Percentiles rank a stretch among this genome's conserved stretches.
These are phyloP conservation scores for Sabuloglossum arenarium DNA, from an alignment of 495 filamentous ascomycete species.

Conservation along the genomic window DNA sequence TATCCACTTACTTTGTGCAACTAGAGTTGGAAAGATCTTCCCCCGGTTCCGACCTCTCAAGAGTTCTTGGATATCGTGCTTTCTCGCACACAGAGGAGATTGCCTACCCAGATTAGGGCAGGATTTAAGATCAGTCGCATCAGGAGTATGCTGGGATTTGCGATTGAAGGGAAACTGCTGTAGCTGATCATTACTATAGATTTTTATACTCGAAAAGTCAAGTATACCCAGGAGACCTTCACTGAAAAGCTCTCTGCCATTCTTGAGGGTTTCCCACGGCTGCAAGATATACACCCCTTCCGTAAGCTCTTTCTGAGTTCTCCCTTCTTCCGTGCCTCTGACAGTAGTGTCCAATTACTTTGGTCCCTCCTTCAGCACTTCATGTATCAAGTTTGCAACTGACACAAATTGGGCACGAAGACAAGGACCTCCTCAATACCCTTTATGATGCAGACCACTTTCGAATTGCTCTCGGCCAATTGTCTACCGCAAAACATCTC, in stretches of 20 bases:
- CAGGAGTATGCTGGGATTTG: constrained; percentile 29
- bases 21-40: constrained; percentile 24
- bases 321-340: not conserved
- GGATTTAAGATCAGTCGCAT: constrained; percentile 97
- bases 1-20: not conserved
- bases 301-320: constrained; percentile 30
- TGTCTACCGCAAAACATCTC: constrained; percentile 86
- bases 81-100: constrained; percentile 75
- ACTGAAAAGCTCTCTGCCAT: constrained; percentile 78
- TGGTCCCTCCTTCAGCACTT: not conserved
- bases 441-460: constrained; percentile 97
- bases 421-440: constrained; percentile 68
- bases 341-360: not conserved
- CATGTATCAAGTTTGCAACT: not conserved
- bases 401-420: constrained; percentile 13
- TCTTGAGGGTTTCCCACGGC: constrained; percentile 79
- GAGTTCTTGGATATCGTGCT: constrained; percentile 97
- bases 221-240: constrained; percentile 96
- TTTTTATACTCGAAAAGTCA: constrained; percentile 96
- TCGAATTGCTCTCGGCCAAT: constrained; percentile 83
- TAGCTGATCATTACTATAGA: constrained; percentile 21
- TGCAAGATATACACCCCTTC: constrained; percentile 94
- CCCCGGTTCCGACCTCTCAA: constrained; percentile 78
- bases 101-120: constrained; percentile 87
- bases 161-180: not conserved